These are phyloP conservation scores for Penicillium occitanis DNA, from an alignment of 2,329 filamentous ascomycete species.

Conservation along the genomic window DNA sequence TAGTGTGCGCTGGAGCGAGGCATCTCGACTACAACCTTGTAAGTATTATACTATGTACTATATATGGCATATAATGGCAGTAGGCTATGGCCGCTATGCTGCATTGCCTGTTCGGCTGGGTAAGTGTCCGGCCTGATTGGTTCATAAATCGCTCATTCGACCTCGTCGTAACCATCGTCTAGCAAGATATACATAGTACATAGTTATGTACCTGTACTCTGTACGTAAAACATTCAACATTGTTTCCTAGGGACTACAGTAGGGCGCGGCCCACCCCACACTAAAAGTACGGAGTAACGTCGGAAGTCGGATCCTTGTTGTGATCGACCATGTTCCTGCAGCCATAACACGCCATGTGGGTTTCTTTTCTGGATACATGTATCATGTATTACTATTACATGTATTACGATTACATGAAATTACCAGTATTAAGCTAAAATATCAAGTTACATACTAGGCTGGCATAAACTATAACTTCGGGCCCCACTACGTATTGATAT, in stretches of 20 bases:
- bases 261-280: not conserved
- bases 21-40: not conserved
- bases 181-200: not conserved
- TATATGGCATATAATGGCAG: not conserved
- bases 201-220: not conserved
- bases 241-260: not conserved
- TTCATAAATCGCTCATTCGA: slow-evolving; percentile 2
- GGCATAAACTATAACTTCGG: not conserved
- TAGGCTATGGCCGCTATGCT: not conserved
- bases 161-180: not conserved
- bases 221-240: not conserved
- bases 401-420: not conserved
- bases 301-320: not conserved
- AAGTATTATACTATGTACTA: too few relatives aligned
- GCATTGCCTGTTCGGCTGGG: not conserved
- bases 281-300: not conserved
- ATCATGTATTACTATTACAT: not conserved
- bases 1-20: not conserved
- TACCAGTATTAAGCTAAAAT: not conserved
- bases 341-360: not conserved
- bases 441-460: not conserved
- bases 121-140: not conserved
- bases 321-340: not conserved
- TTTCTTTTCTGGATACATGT: not conserved
- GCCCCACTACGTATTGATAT: not conserved